Conservation (phyloP, 345 rosid species). For the thale cress (Arabidopsis thaliana) region DNA sequence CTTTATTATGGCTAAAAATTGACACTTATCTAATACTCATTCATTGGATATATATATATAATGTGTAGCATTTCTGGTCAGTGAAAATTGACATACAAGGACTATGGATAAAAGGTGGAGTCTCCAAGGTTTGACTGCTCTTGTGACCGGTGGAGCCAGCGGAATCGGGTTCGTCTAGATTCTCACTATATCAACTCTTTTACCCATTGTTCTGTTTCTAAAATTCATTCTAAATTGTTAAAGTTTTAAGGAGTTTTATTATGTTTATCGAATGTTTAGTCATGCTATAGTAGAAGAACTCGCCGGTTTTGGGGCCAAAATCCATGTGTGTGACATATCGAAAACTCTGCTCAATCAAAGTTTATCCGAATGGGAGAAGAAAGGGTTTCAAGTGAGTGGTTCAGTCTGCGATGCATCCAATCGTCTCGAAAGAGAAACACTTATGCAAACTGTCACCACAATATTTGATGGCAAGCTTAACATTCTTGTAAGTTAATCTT, state of each 20-base stretch:
- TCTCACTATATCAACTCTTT: background rate
- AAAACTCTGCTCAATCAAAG: slow-evolving; percentile 30
- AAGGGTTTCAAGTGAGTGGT: slow-evolving; percentile 41
- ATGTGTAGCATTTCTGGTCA: too few species aligned
- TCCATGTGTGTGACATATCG: slow-evolving; percentile 35
- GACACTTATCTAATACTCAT: too few species aligned
- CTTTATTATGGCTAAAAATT: too few species aligned
- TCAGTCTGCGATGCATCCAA: slow-evolving; percentile 35
- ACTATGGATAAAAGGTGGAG: slow-evolving; percentile 37
- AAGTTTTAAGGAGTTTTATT: too few species aligned
- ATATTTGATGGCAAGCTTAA: slow-evolving; percentile 36
- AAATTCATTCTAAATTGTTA: too few species aligned
- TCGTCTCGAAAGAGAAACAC: slow-evolving; percentile 20
- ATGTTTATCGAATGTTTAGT: too few species aligned
- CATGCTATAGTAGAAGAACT: slow-evolving; percentile 43
- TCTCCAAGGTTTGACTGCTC: slow-evolving; percentile 43
- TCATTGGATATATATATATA: too few species aligned
- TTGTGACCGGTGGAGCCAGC: slow-evolving; percentile 44
- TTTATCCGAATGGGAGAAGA: slow-evolving; percentile 37
- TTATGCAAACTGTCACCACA: slow-evolving; percentile 16
- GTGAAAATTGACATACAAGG: too few species aligned
- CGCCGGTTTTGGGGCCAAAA: slow-evolving; percentile 28
- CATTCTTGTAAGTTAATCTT: slow-evolving; percentile 33
- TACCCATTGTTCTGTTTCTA: background rate
- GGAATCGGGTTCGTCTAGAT: slow-evolving; percentile 40